Conservation (phyloP, 306 rosid species). For the Cicer chorassanicum region DNA sequence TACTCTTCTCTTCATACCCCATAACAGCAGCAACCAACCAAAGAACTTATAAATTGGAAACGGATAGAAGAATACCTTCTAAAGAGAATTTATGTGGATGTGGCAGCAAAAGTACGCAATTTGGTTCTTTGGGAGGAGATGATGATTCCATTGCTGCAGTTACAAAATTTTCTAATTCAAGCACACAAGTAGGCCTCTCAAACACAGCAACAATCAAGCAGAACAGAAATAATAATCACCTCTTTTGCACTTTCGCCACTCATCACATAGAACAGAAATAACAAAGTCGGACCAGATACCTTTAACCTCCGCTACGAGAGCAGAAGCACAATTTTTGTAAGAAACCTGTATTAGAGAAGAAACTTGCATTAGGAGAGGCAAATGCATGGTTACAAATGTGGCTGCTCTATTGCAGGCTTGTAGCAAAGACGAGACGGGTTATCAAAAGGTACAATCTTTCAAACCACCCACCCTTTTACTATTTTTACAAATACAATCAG, state of each 20-base stretch:
- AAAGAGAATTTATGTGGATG: constrained; percentile 52
- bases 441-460: constrained; percentile 26
- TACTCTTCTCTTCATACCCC: constrained; percentile 24
- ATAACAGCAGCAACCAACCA: constrained; percentile 19
- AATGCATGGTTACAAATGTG: constrained; percentile 4
- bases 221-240: constrained; percentile 56
- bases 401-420: background rate
- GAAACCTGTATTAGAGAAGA: constrained; percentile 64
- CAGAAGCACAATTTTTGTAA: constrained; percentile 61
- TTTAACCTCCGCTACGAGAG: constrained; percentile 70
- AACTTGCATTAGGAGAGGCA: constrained; percentile 33
- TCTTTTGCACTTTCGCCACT: constrained; percentile 92
- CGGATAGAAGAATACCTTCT: constrained; percentile 55
- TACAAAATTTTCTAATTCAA: constrained; percentile 45
- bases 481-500: constrained; percentile 15
- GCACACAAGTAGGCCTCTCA: constrained; percentile 38
- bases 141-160: constrained; percentile 86
- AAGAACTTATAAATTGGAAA: constrained; percentile 40
- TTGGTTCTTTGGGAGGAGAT: constrained; percentile 77
- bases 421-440: constrained; percentile 7
- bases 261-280: constrained; percentile 66
- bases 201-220: constrained; percentile 35
- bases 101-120: constrained; percentile 61
- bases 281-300: constrained; percentile 89
- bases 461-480: constrained; percentile 20